Conservation (phyloP, 306 rosid species). For the Cucurbita pepo region DNA sequence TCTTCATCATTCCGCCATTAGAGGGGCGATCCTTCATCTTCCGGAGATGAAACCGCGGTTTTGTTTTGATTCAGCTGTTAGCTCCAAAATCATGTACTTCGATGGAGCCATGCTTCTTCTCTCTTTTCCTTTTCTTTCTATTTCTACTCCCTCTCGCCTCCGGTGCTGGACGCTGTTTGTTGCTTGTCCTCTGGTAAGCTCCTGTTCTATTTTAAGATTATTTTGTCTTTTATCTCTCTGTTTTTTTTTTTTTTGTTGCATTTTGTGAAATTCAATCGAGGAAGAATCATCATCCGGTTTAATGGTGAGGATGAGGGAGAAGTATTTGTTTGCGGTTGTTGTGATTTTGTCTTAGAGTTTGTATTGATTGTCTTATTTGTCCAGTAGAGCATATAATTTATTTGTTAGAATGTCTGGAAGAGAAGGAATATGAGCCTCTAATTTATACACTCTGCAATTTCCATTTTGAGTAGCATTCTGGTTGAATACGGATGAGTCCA, state of each 20-base stretch:
- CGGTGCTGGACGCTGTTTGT: neutral
- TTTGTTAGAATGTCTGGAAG: neutral
- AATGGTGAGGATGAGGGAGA: neutral
- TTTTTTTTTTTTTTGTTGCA: neutral
- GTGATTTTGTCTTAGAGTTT: neutral
- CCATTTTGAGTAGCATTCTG: neutral
- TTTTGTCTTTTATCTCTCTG: neutral
- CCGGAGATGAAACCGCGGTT: too few relatives aligned
- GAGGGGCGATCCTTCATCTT: conserved; percentile 22
- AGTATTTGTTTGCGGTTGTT: neutral
- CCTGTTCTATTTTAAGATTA: neutral
- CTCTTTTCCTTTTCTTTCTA: conserved; percentile 18
- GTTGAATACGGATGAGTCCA: conserved; percentile 31
- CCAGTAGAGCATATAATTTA: neutral
- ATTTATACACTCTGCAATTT: neutral
- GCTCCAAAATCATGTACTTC: neutral
- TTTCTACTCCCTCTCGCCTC: conserved; percentile 13
- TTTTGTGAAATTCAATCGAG: neutral
- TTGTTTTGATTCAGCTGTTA: too few relatives aligned
- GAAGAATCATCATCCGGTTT: neutral
- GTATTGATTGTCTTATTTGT: neutral
- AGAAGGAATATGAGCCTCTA: neutral
- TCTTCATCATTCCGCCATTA: conserved; percentile 4
- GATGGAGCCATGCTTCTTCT: conserved; percentile 8
- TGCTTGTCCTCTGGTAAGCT: conserved; percentile 9